Evolutionary conservation across 768 basidiomycete species (phyloP).

Genomic region (Podaxis sp.): DNA sequence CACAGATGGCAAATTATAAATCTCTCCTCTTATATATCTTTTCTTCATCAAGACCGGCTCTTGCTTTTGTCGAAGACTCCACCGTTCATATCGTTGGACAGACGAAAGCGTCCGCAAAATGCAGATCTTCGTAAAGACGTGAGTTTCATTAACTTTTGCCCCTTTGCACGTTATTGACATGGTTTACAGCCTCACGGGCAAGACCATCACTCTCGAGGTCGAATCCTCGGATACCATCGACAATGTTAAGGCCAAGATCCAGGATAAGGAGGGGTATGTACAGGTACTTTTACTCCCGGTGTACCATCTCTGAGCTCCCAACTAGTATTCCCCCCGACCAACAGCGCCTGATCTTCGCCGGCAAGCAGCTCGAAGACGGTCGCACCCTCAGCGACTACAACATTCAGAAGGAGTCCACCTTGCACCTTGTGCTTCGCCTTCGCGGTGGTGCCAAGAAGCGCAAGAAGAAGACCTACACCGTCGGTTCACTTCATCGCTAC

Average conservation of each 20-base stretch:
- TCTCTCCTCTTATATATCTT: slow-evolving; percentile 13
- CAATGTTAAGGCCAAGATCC: slow-evolving; percentile 97
- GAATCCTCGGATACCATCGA: slow-evolving; percentile 97
- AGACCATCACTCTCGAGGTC: slow-evolving; percentile 98
- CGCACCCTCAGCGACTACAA: slow-evolving; percentile 94
- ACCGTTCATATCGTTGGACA: slow-evolving; percentile 87
- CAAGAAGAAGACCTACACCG: slow-evolving; percentile 99
- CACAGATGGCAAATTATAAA: slow-evolving; percentile 34
- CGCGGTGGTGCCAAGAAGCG: slow-evolving; percentile 99
- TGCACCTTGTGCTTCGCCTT: slow-evolving; percentile 95
- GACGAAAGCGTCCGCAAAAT: slow-evolving; percentile 78
- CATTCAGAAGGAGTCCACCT: slow-evolving; percentile 99
- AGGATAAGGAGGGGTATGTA: slow-evolving; percentile 91
- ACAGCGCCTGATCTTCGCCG: slow-evolving; percentile 98
- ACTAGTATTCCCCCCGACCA: slow-evolving; percentile 86
- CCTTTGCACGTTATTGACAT: slow-evolving; percentile 1
- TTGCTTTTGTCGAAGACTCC: slow-evolving; percentile 92
- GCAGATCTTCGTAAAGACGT: slow-evolving; percentile 99
- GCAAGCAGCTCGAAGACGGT: slow-evolving; percentile 99
- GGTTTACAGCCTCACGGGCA: slow-evolving; percentile 83
- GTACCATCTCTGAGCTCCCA: slow-evolving; percentile 6
- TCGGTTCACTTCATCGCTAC: slow-evolving; percentile 30
- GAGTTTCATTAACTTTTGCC: slow-evolving; percentile 24
- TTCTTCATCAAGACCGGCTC: slow-evolving; percentile 34
- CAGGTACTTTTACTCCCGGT: background rate